A percentile compares a stretch with the other conserved stretches of the same genome.
These are phyloP conservation scores for Aspergillus carlsbadensis DNA, from an alignment of 495 filamentous ascomycete genomes.

Conservation along the genomic window DNA sequence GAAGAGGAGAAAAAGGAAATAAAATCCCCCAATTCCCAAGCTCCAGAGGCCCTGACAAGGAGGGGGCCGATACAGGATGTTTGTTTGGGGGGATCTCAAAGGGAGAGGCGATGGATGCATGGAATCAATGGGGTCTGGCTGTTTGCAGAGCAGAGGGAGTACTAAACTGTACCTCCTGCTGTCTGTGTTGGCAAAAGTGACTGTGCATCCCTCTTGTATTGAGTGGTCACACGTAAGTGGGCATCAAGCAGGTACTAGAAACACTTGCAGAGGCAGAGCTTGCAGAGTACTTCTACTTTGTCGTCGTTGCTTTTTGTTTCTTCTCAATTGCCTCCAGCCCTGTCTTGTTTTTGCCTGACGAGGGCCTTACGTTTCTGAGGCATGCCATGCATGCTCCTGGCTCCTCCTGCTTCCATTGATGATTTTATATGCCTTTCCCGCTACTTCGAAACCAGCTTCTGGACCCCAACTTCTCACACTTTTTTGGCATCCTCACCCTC, in stretches of 20 bases:
- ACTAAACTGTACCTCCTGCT: neutral
- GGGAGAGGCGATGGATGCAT: slow-evolving; percentile 11
- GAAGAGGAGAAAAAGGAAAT: slow-evolving; percentile 3
- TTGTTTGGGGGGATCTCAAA: slow-evolving; percentile 12
- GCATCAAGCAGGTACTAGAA: slow-evolving; percentile 10
- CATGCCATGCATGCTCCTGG: neutral
- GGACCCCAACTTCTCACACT: slow-evolving; percentile 2
- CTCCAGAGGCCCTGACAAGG: neutral
- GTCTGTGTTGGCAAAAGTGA: slow-evolving; percentile 27
- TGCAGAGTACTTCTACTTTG: slow-evolving; percentile 1
- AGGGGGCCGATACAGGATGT: neutral
- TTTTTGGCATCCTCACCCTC: neutral
- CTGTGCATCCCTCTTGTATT: slow-evolving; percentile 9
- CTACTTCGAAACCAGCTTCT: neutral
- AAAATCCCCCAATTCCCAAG: neutral
- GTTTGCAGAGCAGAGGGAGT: slow-evolving; percentile 5
- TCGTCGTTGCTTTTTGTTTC: neutral
- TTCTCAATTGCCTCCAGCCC: neutral
- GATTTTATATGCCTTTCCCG: slow-evolving; percentile 8
- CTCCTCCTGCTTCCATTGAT: neutral
- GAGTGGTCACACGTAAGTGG: slow-evolving; percentile 19
- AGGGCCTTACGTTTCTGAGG: neutral
- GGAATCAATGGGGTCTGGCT: neutral
- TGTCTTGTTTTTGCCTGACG: slow-evolving; percentile 3
- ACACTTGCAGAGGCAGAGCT: neutral